Percentiles rank a stretch among this genome's conserved stretches.
These are phyloP conservation scores for Exophiala sp. DNA, from an alignment of 2,329 filamentous ascomycete genomes.

Conservation along the genomic window DNA sequence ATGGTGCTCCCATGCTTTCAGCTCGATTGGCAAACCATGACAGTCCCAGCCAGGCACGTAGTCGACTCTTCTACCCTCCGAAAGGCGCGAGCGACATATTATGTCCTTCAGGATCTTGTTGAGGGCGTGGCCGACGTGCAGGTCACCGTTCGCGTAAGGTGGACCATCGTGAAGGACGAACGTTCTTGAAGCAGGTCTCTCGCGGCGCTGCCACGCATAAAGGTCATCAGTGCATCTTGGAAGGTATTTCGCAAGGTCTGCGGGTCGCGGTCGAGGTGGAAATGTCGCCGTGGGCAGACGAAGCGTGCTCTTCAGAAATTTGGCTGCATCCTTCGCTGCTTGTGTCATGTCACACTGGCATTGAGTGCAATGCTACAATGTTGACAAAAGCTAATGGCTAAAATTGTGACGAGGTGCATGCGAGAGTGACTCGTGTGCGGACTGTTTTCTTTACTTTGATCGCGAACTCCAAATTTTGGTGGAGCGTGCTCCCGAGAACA, in stretches of 20 bases:
- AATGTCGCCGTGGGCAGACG: slow-evolving; percentile 72
- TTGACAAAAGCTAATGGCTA: not conserved
- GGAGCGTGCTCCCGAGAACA: too few relatives aligned
- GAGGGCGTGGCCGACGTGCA: slow-evolving; percentile 90
- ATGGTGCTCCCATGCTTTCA: slow-evolving; percentile 76
- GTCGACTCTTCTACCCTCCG: slow-evolving; percentile 69
- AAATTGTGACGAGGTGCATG: too few relatives aligned
- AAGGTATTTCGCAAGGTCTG: slow-evolving; percentile 58
- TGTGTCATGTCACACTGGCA: slow-evolving; percentile 25
- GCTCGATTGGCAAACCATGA: slow-evolving; percentile 92
- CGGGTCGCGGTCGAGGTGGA: slow-evolving; percentile 48
- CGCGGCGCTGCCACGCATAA: slow-evolving; percentile 75
- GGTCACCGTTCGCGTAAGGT: slow-evolving; percentile 87
- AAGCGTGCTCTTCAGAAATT: slow-evolving; percentile 70
- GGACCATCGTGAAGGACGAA: slow-evolving; percentile 94
- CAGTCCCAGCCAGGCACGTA: slow-evolving; percentile 97
- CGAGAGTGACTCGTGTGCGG: too few relatives aligned
- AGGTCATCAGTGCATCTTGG: slow-evolving; percentile 78
- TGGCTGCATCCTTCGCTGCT: slow-evolving; percentile 35
- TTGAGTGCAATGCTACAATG: not conserved
- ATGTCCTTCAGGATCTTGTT: slow-evolving; percentile 98
- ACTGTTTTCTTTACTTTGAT: too few relatives aligned
- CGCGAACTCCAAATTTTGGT: too few relatives aligned
- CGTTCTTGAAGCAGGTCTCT: slow-evolving; percentile 48
- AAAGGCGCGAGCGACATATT: slow-evolving; percentile 75